These are phyloP conservation scores for Endothia cerciana DNA, from an alignment of 2,329 filamentous ascomycete species.

Conservation along the genomic window DNA sequence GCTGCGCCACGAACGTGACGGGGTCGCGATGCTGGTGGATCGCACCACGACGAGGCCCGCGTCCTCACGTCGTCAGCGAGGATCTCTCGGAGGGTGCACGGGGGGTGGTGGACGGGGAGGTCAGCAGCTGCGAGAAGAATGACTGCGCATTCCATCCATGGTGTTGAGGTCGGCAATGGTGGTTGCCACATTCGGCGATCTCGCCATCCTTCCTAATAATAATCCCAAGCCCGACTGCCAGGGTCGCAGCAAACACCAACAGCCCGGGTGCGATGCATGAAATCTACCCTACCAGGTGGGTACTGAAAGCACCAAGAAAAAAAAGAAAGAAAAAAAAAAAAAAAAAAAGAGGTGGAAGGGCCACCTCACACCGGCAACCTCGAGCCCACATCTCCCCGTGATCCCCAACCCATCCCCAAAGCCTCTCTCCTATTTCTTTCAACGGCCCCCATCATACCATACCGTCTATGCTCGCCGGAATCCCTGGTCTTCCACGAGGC, in stretches of 20 bases:
- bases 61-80: neutral
- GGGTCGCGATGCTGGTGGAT: no score
- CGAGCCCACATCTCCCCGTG: conserved; percentile 9
- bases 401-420: neutral
- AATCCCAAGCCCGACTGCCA: neutral
- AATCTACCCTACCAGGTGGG: conserved; percentile 10
- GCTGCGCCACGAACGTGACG: neutral
- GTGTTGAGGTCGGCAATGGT: conserved; percentile 4
- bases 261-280: conserved; percentile 2
- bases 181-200: conserved; percentile 6
- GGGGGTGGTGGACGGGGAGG: neutral
- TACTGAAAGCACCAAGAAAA: conserved; percentile 1
- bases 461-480: neutral
- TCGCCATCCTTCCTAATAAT: neutral
- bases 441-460: neutral
- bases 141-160: conserved; percentile 6
- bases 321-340: no score
- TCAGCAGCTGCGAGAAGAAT: conserved; percentile 3
- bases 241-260: conserved; percentile 5
- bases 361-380: neutral
- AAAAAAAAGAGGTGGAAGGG: neutral
- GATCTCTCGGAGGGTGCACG: neutral
- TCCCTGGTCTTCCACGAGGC: neutral
- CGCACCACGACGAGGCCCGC: neutral
- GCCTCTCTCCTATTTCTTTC: neutral